Conservation (phyloP, 495 filamentous ascomycete species). For the Lasiosphaeria ovina region DNA sequence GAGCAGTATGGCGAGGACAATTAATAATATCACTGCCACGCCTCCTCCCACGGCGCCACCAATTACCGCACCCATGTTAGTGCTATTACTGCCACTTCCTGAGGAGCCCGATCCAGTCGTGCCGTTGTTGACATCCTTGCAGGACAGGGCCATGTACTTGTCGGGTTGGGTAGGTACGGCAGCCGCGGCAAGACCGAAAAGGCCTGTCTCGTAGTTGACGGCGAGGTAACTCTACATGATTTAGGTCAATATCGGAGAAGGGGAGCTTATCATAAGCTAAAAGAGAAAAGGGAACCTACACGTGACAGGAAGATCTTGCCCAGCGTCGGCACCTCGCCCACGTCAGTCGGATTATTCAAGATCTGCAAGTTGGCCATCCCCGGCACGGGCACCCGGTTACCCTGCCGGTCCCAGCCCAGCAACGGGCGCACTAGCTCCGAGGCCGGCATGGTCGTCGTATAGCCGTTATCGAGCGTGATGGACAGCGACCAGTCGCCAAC, state of each 20-base stretch:
- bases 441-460: slow-evolving; percentile 11
- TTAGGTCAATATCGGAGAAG: too few relatives aligned
- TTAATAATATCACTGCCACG: too few relatives aligned
- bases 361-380: slow-evolving; percentile 12
- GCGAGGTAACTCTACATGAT: slow-evolving; percentile 9
- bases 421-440: slow-evolving; percentile 11
- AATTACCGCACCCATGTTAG: too few relatives aligned
- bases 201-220: slow-evolving; percentile 7
- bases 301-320: slow-evolving; percentile 18
- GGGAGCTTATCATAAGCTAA: too few relatives aligned
- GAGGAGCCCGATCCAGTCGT: too few relatives aligned
- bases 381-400: slow-evolving; percentile 7
- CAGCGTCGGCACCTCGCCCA: slow-evolving; percentile 11
- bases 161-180: not conserved
- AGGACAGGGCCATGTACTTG: not conserved
- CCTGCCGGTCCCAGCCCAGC: slow-evolving; percentile 9
- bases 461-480: slow-evolving; percentile 12
- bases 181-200: slow-evolving; percentile 4
- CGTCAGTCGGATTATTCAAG: slow-evolving; percentile 7
- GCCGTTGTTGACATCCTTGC: too few relatives aligned
- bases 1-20: too few relatives aligned
- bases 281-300: slow-evolving; percentile 1
- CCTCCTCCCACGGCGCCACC: too few relatives aligned
- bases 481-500: slow-evolving; percentile 12
- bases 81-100: too few relatives aligned